These are phyloP conservation scores for Cryphonectria radicalis DNA, from an alignment of 2,329 filamentous ascomycete genomes.

Conservation along the genomic window DNA sequence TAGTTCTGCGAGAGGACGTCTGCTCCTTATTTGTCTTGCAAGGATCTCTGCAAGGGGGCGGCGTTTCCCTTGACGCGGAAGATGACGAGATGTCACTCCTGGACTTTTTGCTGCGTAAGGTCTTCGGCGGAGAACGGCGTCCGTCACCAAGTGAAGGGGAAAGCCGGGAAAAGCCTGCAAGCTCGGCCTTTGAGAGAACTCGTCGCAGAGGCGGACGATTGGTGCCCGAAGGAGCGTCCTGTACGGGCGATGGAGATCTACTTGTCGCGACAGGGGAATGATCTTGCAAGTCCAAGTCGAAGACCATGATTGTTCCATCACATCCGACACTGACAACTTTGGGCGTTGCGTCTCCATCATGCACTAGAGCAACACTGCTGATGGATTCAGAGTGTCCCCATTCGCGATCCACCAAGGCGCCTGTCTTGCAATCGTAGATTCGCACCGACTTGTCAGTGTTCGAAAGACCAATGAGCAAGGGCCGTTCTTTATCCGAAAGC, in stretches of 20 bases:
- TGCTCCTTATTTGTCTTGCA: constrained; percentile 46
- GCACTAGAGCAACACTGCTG: constrained; percentile 77
- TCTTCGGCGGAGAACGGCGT: constrained; percentile 56
- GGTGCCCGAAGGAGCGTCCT: constrained; percentile 51
- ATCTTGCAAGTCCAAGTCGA: constrained; percentile 61
- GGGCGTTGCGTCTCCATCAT: constrained; percentile 58
- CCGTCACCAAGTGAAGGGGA: constrained; percentile 46
- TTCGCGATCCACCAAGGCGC: constrained; percentile 80
- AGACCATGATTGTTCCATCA: constrained; percentile 84
- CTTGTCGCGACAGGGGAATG: constrained; percentile 45
- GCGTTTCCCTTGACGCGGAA: constrained; percentile 22
- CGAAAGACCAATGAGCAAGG: constrained; percentile 83
- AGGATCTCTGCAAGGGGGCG: constrained; percentile 30
- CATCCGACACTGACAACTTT: constrained; percentile 75
- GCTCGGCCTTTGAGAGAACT: constrained; percentile 83
- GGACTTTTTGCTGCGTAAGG: constrained; percentile 51
- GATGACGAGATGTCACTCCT: constrained; percentile 49
- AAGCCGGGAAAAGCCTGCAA: constrained; percentile 75
- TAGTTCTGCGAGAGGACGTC: constrained; percentile 54
- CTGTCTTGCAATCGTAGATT: constrained; percentile 80
- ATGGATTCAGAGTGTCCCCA: constrained; percentile 96
- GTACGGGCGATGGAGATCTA: constrained; percentile 60
- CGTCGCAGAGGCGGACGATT: constrained; percentile 77
- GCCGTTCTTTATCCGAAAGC: constrained; percentile 58
- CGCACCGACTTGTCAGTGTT: constrained; percentile 95